Evolutionary conservation across 805 yeast genomes (phyloP).

Genomic region (Torulaspora quercuum): DNA sequence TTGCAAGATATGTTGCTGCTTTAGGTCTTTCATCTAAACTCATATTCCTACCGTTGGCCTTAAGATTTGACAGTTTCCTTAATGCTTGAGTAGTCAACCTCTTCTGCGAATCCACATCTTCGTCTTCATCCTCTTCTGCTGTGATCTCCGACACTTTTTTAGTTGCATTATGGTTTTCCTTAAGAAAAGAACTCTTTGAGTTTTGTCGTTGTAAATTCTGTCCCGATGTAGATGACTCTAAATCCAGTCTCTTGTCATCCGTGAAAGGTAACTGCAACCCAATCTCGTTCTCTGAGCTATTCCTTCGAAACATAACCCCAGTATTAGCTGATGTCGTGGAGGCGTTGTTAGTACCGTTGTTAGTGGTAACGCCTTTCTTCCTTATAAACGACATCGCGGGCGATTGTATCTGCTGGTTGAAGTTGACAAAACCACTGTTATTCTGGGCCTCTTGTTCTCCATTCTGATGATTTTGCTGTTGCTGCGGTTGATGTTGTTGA

Average conservation of each 20-base stretch:
- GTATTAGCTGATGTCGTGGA: slow-evolving; percentile 10
- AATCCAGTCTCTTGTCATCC: slow-evolving; percentile 27
- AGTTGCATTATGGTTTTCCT: neutral
- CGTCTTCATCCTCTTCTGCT: slow-evolving; percentile 16
- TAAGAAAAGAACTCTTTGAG: slow-evolving; percentile 5
- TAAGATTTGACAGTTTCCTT: slow-evolving; percentile 36
- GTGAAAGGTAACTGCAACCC: slow-evolving; percentile 37
- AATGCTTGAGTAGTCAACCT: slow-evolving; percentile 42
- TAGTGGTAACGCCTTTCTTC: slow-evolving; percentile 31
- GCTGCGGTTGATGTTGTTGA: slow-evolving; percentile 15
- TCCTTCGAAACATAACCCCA: slow-evolving; percentile 24
- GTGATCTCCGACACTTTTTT: neutral
- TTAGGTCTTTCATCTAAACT: too few relatives aligned
- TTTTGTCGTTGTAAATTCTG: slow-evolving; percentile 5
- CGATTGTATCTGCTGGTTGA: slow-evolving; percentile 41
- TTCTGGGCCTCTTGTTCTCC: slow-evolving; percentile 9
- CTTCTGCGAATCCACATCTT: slow-evolving; percentile 32
- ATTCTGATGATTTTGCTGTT: slow-evolving; percentile 10
- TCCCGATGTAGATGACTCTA: slow-evolving; percentile 9
- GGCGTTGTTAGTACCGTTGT: slow-evolving; percentile 14
- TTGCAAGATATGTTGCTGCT: too few relatives aligned
- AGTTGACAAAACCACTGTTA: slow-evolving; percentile 26
- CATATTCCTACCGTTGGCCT: slow-evolving; percentile 8
- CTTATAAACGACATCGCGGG: slow-evolving; percentile 41
- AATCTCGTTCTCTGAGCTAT: slow-evolving; percentile 22